phyloP scores from a whole-genome alignment of 768 basidiomycete species.

The Butyriboletus loyo region DNA sequence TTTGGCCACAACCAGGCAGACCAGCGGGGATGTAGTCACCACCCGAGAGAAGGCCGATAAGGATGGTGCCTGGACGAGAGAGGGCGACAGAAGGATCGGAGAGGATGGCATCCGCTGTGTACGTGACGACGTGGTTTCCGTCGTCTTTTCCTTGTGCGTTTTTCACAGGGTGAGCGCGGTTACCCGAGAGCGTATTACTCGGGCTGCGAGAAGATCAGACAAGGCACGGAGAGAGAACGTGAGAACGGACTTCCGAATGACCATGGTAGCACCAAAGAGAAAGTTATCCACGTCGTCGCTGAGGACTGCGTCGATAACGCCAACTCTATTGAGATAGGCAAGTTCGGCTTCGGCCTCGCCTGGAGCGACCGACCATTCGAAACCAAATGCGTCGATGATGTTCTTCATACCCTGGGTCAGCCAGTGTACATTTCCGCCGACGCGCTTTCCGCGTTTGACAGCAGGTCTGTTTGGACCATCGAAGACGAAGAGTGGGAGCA shows the following conservation, averaged over 20 bases:
- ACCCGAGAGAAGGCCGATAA: conserved; percentile 83
- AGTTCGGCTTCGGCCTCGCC: conserved; percentile 95
- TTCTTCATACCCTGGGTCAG: conserved; percentile 74
- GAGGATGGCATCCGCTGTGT: conserved; percentile 36
- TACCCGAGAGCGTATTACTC: conserved; percentile 70
- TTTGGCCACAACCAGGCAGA: conserved; percentile 61
- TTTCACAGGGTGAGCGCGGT: conserved; percentile 57
- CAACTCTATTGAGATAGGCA: conserved; percentile 78
- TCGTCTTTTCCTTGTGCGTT: conserved; percentile 71
- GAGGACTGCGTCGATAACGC: conserved; percentile 82
- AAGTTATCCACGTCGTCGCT: conserved; percentile 95
- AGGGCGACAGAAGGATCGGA: conserved; percentile 50
- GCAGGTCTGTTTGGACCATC: conserved; percentile 84
- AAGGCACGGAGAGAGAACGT: background rate
- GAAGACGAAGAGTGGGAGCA: conserved; percentile 89
- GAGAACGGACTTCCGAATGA: conserved; percentile 73
- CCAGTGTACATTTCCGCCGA: conserved; percentile 59
- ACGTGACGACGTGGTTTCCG: conserved; percentile 59
- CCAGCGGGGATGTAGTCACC: conserved; percentile 86
- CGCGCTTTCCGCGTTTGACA: conserved; percentile 74
- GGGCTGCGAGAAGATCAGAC: conserved; percentile 41
- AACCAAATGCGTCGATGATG: conserved; percentile 77
- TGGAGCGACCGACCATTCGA: conserved; percentile 79
- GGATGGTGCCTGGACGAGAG: conserved; percentile 64
- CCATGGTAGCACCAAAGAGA: conserved; percentile 79